Evolutionary conservation across 495 filamentous ascomycete species (phyloP).

Genomic region (Lasiosphaeris hirsuta): DNA sequence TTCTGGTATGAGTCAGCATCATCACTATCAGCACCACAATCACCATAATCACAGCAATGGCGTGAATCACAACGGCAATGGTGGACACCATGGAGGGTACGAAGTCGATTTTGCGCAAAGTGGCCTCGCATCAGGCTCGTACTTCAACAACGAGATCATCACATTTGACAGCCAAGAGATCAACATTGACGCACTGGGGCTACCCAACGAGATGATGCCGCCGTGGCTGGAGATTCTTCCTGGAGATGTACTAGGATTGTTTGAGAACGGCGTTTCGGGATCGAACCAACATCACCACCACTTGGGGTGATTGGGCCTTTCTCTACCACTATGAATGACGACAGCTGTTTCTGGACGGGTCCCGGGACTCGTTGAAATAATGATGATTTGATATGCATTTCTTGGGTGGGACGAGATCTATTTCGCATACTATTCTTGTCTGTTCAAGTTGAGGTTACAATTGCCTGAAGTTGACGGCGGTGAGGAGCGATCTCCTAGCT

Average conservation of each 20-base stretch:
- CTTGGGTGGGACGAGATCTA: too few relatives aligned
- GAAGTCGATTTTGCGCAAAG: constrained; percentile 37
- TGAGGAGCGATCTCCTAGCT: too few relatives aligned
- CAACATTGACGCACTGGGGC: constrained; percentile 46
- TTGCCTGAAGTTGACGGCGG: too few relatives aligned
- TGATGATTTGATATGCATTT: too few relatives aligned
- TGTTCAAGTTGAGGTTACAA: too few relatives aligned
- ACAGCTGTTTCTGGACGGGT: too few relatives aligned
- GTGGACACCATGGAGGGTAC: constrained; percentile 23
- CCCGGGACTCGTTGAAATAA: too few relatives aligned
- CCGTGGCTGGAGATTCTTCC: constrained; percentile 33
- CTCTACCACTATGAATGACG: neutral
- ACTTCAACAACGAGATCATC: constrained; percentile 50
- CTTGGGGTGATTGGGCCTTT: constrained; percentile 7
- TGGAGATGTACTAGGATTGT: constrained; percentile 23
- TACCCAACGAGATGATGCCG: constrained; percentile 31
- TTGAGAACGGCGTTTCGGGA: constrained; percentile 19
- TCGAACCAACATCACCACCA: constrained; percentile 12
- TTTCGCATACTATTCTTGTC: too few relatives aligned
- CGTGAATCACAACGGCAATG: constrained; percentile 3
- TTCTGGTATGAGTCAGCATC: constrained; percentile 14
- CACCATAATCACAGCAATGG: constrained; percentile 1
- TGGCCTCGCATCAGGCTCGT: constrained; percentile 37
- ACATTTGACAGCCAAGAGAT: constrained; percentile 71
- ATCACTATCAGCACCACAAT: constrained; percentile 10